Evolutionary conservation across 2,329 filamentous ascomycete species (phyloP).

Genomic region (Chalaropsis ovoidea): DNA sequence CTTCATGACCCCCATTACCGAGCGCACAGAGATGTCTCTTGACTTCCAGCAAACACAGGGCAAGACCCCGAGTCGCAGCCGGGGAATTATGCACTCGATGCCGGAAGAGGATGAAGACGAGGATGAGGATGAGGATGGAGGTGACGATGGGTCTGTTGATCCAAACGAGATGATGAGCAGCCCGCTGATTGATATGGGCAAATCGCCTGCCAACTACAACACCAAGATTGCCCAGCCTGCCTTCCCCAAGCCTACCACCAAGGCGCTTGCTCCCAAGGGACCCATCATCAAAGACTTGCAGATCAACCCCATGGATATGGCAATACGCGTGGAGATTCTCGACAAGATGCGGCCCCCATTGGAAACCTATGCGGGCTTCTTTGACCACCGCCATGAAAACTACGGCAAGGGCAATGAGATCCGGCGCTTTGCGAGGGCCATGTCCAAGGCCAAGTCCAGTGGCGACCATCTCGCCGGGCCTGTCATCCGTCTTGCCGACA

Average conservation of each 20-base stretch:
- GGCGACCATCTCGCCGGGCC: conserved; percentile 53
- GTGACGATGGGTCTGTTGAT: conserved; percentile 31
- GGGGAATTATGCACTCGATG: conserved; percentile 29
- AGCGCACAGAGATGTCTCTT: conserved; percentile 83
- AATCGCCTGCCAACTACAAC: conserved; percentile 38
- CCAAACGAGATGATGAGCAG: conserved; percentile 44
- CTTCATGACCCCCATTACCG: conserved; percentile 98
- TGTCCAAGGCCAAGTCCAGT: conserved; percentile 47
- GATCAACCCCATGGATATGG: conserved; percentile 82
- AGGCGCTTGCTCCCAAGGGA: conserved; percentile 45
- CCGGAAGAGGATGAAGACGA: conserved; percentile 30
- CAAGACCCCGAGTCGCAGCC: conserved; percentile 65
- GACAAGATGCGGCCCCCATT: conserved; percentile 63
- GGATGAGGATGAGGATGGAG: conserved; percentile 23
- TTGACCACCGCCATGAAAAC: conserved; percentile 55
- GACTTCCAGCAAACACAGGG: conserved; percentile 49
- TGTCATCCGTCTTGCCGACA: conserved; percentile 57
- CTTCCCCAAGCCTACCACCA: conserved; percentile 28
- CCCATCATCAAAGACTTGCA: conserved; percentile 71
- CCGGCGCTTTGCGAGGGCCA: conserved; percentile 65
- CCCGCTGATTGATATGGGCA: conserved; percentile 57
- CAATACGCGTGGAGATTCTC: conserved; percentile 63
- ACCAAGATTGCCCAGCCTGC: conserved; percentile 33
- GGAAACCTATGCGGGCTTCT: conserved; percentile 65
- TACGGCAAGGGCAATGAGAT: conserved; percentile 65